phyloP scores from a whole-genome alignment of 345 rosid genomes.

The Dimocarpus longan region DNA sequence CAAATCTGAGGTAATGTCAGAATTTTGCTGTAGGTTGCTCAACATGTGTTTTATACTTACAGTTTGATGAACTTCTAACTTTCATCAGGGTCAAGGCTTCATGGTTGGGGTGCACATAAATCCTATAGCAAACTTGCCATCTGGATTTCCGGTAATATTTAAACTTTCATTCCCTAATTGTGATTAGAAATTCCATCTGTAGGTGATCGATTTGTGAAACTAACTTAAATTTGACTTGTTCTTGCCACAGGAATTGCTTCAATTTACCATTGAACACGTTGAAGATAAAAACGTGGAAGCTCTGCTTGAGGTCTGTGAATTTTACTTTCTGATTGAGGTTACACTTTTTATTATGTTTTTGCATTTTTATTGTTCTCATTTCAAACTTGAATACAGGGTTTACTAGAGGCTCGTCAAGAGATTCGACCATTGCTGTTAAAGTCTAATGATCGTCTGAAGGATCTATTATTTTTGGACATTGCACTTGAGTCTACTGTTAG shows the following conservation, averaged over 20 bases:
- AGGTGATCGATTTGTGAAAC: constrained; percentile 19
- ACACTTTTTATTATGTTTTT: constrained; percentile 1
- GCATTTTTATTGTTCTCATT: neutral
- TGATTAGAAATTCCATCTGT: constrained; percentile 16
- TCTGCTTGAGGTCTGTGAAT: constrained; percentile 72
- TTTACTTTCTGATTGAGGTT: constrained; percentile 2
- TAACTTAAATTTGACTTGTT: constrained; percentile 11
- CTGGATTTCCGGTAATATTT: constrained; percentile 81
- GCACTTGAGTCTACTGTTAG: constrained; percentile 97
- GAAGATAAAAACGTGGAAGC: constrained; percentile 91
- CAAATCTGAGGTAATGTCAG: constrained; percentile 61
- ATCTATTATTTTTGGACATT: constrained; percentile 85
- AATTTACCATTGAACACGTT: constrained; percentile 70
- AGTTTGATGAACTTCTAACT: constrained; percentile 28
- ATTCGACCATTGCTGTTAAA: constrained; percentile 70
- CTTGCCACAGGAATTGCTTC: constrained; percentile 77
- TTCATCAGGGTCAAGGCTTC: constrained; percentile 91
- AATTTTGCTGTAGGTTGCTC: constrained; percentile 27
- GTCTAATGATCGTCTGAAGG: constrained; percentile 82
- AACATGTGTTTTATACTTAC: constrained; percentile 17
- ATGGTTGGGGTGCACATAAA: constrained; percentile 98
- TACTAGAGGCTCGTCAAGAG: constrained; percentile 98
- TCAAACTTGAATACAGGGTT: constrained; percentile 56
- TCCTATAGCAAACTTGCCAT: constrained; percentile 86
- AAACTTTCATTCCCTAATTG: constrained; percentile 22